Evolutionary conservation across 176 grass and related monocot genomes (phyloP).

Genomic region (Echinochloa phyllopogon): DNA sequence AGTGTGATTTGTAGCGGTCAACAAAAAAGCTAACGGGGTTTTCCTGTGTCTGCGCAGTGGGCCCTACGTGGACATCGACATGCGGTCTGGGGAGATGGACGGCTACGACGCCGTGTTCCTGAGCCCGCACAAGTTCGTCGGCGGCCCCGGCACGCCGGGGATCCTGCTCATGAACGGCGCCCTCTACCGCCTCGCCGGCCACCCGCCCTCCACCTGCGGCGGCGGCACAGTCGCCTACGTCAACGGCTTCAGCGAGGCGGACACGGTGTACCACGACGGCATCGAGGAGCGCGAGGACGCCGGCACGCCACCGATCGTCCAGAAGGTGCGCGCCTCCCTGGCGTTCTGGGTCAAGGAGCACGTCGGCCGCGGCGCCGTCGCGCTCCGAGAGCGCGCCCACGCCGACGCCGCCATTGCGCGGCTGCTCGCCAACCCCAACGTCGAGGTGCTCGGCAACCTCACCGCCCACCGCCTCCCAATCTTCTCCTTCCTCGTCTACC

Average conservation of each 20-base stretch:
- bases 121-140: constrained; percentile 91
- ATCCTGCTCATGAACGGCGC: constrained; percentile 73
- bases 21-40: background rate
- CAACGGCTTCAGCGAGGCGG: constrained; percentile 60
- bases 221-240: constrained; percentile 86
- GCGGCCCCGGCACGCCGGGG: constrained; percentile 76
- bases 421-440: constrained; percentile 44
- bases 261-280: constrained; percentile 66
- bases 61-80: constrained; percentile 87
- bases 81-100: constrained; percentile 65
- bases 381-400: constrained; percentile 40
- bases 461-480: constrained; percentile 59
- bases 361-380: constrained; percentile 46
- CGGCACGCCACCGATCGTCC: constrained; percentile 78
- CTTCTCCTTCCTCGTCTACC: constrained; percentile 85
- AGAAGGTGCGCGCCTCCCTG: constrained; percentile 70
- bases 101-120: constrained; percentile 92
- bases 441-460: constrained; percentile 65
- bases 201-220: constrained; percentile 69
- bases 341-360: constrained; percentile 86
- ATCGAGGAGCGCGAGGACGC: constrained; percentile 81
- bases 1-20: no score
- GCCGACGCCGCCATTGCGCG: constrained; percentile 51
- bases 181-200: constrained; percentile 62
- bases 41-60: constrained; percentile 34